Evolutionary conservation across 2,329 filamentous ascomycete species (phyloP), one percentile per base, ranked within the genome.

Genomic region (Setomelanomma holmii): DNA sequence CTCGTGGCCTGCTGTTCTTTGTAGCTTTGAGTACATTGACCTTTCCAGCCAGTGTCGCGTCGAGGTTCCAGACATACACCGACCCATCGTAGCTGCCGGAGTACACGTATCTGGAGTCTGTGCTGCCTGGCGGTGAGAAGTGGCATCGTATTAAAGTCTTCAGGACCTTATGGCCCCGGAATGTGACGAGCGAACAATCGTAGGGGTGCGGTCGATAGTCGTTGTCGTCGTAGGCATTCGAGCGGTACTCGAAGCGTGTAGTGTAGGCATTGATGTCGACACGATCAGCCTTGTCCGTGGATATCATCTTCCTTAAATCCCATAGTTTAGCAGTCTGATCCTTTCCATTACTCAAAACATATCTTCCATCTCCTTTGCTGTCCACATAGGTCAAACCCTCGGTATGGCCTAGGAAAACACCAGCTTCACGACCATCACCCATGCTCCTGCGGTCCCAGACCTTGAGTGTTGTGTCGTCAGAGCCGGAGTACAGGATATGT

Each of bases 271-370:
- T 76, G 4, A 84, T 81, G 55, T 86, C 80, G 46, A 86, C 77
- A 24, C 79, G 75, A 40, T 82, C 79, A 53, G 86, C 89, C 45
- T 82, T 79, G 27, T 87, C 82, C 1, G 89, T 88, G 4, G 86
- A 86, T 80, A 95, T 90, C 82, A 92, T 93, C 82, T 90, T 96
- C 45, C 93, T 84, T 49, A 97, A 73, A 73, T 99, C 95, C 95
- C 95, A 99, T 0, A 99, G 82, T 76, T 98, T 98, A 86, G 96
- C 96, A 36, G 88, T 93, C 74, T 98, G 95, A 69, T 99, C 95
- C 71, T 98, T 99, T 56, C 87, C 91, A 66, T 99, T 99, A 61
- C 89, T 93, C 21, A 99, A 84, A 7, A 98, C 89, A 72, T 98
- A 98, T 50, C 93, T 85, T 2, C 87, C 86, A 66, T 96, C 91